A percentile compares a stretch with the other conserved stretches of the same genome.
These are phyloP conservation scores for Fabrea salina DNA, from an alignment of 169 alveolate genomes.

Conservation along the genomic window DNA sequence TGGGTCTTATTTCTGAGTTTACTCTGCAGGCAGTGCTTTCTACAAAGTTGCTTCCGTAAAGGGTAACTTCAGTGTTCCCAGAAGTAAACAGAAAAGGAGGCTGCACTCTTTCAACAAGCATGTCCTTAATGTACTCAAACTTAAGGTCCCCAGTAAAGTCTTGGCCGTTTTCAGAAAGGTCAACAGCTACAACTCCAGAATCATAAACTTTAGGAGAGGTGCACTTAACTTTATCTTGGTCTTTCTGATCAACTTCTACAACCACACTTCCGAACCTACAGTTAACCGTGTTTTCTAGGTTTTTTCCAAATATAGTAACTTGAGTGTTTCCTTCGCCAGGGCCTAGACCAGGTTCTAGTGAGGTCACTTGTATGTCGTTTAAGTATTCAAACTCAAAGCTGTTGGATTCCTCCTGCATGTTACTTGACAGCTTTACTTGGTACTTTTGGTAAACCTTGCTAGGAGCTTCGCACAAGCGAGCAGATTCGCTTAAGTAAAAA, in stretches of 20 bases:
- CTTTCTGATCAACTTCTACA: too few relatives aligned
- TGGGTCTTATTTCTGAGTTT: not conserved
- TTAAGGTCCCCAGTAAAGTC: too few relatives aligned
- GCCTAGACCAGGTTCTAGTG: not conserved
- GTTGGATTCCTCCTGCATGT: too few relatives aligned
- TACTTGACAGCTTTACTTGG: too few relatives aligned
- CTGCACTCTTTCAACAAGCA: too few relatives aligned
- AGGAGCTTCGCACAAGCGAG: not conserved
- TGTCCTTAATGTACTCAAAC: too few relatives aligned
- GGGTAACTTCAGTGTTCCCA: not conserved
- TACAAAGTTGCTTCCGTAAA: not conserved
- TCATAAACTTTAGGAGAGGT: too few relatives aligned
- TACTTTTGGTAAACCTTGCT: too few relatives aligned
- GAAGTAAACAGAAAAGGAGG: too few relatives aligned
- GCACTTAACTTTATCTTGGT: too few relatives aligned
- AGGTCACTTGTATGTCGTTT: not conserved
- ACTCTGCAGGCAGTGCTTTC: not conserved
- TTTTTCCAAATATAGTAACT: not conserved
- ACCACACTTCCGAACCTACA: constrained; percentile 25
- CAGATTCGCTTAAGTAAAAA: not conserved
- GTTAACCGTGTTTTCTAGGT: not conserved
- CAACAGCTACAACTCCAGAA: too few relatives aligned
- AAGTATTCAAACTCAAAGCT: not conserved
- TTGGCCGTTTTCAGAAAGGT: too few relatives aligned
- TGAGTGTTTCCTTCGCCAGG: not conserved